Evolutionary conservation across 2,329 filamentous ascomycete species (phyloP).

Genomic region (Botrytis cinerea): DNA sequence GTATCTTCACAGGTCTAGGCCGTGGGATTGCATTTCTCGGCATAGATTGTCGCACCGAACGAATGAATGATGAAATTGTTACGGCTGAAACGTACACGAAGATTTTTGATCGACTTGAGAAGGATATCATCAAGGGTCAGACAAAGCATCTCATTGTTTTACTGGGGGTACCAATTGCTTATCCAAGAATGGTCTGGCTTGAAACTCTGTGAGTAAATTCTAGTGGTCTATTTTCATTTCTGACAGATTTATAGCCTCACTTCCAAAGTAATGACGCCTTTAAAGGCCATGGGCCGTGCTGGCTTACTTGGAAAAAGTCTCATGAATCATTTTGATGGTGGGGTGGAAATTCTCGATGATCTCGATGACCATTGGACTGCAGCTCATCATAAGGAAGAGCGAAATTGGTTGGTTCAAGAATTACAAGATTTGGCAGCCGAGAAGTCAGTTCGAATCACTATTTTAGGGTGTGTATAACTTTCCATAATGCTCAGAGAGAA

Average conservation of each 20-base stretch:
- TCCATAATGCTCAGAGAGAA: neutral
- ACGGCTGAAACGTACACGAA: constrained; percentile 80
- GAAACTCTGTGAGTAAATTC: constrained; percentile 62
- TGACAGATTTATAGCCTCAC: constrained; percentile 62
- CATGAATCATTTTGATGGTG: constrained; percentile 87
- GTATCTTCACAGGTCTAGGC: constrained; percentile 82
- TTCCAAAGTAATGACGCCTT: constrained; percentile 80
- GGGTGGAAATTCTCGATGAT: constrained; percentile 88
- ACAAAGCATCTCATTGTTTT: constrained; percentile 90
- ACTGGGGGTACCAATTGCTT: constrained; percentile 80
- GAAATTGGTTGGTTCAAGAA: constrained; percentile 83
- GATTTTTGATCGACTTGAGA: constrained; percentile 82
- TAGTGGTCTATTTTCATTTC: neutral
- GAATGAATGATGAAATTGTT: constrained; percentile 79
- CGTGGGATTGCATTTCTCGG: constrained; percentile 78
- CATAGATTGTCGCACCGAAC: constrained; percentile 87
- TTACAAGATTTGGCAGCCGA: constrained; percentile 91
- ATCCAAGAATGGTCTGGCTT: constrained; percentile 73
- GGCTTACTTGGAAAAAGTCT: constrained; percentile 76
- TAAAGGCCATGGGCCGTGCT: constrained; percentile 83
- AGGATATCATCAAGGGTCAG: constrained; percentile 78
- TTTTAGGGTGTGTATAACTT: constrained; percentile 62
- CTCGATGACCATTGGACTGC: constrained; percentile 97
- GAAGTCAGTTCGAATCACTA: constrained; percentile 87
- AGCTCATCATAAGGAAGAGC: constrained; percentile 88